These are phyloP conservation scores for Boletus bicolor DNA, from an alignment of 768 basidiomycete species.

Conservation along the genomic window DNA sequence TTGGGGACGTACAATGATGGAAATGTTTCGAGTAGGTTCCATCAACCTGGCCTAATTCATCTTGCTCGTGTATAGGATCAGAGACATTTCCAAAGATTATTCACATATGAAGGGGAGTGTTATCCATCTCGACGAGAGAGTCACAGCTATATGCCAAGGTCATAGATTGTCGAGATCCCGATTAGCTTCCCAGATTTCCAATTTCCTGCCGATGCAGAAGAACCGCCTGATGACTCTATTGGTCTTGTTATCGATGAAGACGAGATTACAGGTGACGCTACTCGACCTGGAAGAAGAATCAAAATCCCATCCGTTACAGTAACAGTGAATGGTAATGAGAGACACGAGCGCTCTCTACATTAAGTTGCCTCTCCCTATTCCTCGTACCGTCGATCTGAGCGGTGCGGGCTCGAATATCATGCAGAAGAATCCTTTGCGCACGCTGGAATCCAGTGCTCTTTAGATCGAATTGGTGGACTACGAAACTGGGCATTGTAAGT, in stretches of 20 bases:
- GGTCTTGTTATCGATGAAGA: background rate
- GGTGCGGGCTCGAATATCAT: slow-evolving; percentile 2
- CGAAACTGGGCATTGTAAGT: slow-evolving; percentile 8
- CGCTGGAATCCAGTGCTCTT: slow-evolving; percentile 1
- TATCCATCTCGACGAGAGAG: background rate
- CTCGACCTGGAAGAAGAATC: background rate
- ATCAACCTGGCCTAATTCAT: background rate
- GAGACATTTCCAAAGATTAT: background rate
- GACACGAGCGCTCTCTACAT: background rate
- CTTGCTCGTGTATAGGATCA: background rate
- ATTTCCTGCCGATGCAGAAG: background rate
- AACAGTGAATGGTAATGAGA: slow-evolving; percentile 3
- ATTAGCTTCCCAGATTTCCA: background rate
- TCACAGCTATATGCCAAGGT: slow-evolving; percentile 3
- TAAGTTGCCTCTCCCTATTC: slow-evolving; percentile 1
- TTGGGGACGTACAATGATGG: slow-evolving; percentile 5
- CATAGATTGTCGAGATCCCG: background rate
- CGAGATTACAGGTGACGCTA: background rate
- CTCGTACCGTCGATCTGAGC: slow-evolving; percentile 3
- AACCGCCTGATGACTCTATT: background rate
- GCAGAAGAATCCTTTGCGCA: slow-evolving; percentile 7
- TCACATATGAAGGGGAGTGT: background rate
- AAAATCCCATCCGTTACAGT: slow-evolving; percentile 2
- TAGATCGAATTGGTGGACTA: slow-evolving; percentile 14
- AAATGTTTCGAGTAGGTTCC: slow-evolving; percentile 9